Evolutionary conservation across 345 rosid genomes (phyloP), one percentile per base, ranked within the genome.

Genomic region (Balakata baccata): DNA sequence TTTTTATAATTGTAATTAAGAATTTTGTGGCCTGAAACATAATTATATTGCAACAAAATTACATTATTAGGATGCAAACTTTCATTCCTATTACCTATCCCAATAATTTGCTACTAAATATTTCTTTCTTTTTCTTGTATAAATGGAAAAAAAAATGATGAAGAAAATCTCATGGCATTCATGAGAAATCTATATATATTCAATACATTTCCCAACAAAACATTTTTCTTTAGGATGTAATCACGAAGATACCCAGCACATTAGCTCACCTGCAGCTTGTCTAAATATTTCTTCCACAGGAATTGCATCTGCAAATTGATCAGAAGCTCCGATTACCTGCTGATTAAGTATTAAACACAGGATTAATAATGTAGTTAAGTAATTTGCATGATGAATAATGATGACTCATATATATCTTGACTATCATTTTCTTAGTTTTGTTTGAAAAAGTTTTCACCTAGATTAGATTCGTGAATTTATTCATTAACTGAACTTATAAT

Each of bases 261-360:
- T 81, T 53, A 88, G 83, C 87, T 90, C 95, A 29, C 68, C 68
- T 18, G 88, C 90, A 53, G 82, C 93, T 81, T 89, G 90, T 80
- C 81, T 87, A 81, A 71, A 89, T 45, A 75, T 69, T 66, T 86
- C 91, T 58, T 82, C 91, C 18, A 73, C 79, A 46, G 85, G 68
- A 62, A 75, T n/a, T 39, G 84, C 74, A 70, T 84, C 84, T 59
- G 80, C 53, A 54, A 77, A 49, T 73, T 87, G 90, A 62, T 70
- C 78, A 16, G 54, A 74, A 70, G 43, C 82, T 78, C 66, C 81
- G 12, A 20, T 68, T 37, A 68, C 89, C 88, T 84, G 83, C 72
- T 58, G n/a, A 56, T 41, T 14, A 20, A 13, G 41, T 41, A 51
- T 54, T 20, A 20, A 43, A 43, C 47, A 43, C 6, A 43, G 1